These are phyloP conservation scores for Cenococcum geophilum DNA, from an alignment of 495 filamentous ascomycete genomes.

Conservation along the genomic window DNA sequence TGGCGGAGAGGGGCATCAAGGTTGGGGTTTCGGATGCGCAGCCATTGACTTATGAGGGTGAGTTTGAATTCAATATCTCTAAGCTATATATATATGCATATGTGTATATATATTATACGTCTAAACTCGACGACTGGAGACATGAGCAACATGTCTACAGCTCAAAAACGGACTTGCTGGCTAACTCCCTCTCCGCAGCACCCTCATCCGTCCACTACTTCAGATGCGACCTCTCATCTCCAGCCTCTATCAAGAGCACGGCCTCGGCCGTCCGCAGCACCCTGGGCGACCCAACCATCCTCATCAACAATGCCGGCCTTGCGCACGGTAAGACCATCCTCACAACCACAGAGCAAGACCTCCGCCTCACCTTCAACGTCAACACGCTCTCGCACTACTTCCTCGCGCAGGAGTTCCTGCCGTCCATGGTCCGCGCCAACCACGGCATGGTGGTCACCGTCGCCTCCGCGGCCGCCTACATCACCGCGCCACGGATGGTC, in stretches of 20 bases:
- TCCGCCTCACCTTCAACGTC: slow-evolving; percentile 63
- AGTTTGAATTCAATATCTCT: slow-evolving; percentile 9
- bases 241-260: slow-evolving; percentile 15
- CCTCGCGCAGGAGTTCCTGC: slow-evolving; percentile 60
- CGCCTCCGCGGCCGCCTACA: slow-evolving; percentile 55
- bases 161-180: neutral
- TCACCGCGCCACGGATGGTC: slow-evolving; percentile 57
- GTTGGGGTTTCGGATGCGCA: slow-evolving; percentile 68
- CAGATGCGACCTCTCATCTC: slow-evolving; percentile 27
- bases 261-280: slow-evolving; percentile 4
- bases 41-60: slow-evolving; percentile 51
- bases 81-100: neutral
- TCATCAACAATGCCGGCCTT: slow-evolving; percentile 73
- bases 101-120: no score
- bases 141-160: neutral
- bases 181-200: slow-evolving; percentile 14
- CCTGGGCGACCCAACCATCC: slow-evolving; percentile 58
- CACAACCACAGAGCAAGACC: slow-evolving; percentile 47
- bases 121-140: no score
- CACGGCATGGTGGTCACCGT: slow-evolving; percentile 74
- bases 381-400: slow-evolving; percentile 66
- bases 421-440: slow-evolving; percentile 54
- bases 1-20: slow-evolving; percentile 54
- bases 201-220: slow-evolving; percentile 28
- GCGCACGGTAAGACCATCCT: slow-evolving; percentile 57